Base-by-base conservation (phyloP, 1,139 yeast genomes). In the Yamadazyma triangularis region DNA sequence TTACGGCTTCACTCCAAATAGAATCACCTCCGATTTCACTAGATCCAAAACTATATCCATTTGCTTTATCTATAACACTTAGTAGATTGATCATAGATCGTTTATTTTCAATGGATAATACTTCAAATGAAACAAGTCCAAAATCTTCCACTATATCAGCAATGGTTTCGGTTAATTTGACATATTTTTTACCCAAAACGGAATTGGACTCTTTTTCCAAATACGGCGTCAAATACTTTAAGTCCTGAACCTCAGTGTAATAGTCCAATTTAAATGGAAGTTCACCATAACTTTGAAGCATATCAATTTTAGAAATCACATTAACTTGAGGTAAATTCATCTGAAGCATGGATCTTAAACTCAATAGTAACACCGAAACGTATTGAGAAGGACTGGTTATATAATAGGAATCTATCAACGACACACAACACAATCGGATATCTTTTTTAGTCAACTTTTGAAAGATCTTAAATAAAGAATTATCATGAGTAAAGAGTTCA, bases 1-100 rank as follows among this genome's bases (percentile, higher is more conserved):
- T 70, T 1, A 91, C 74, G 0, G 96, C 96, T 45, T 89, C 96
- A 11, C 89, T 84, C 98, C 98, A 93, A 3, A 91, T 79, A 0
- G 93, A 75, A 52, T 93, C 99, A 12, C 97, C 97, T 3, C 96
- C 96, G 10, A 89, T 70, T 45, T 93, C 99, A 21, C 88, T 83
- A 2, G 88, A 64, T 0, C 99, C 99, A 62, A 86, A 88, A 44
- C 85, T 73, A 52, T 93, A 93, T 0, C 99, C 99, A 44, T 81
- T 85, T 2, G 96, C 93, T 51, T 84, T 87, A 51, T 93, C 99
- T 10, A 93, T 76, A 1, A 77, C 66, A 11, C 83, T 71, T 32
- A 91, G 67, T 23, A 93, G 56, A 32, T 80, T 72, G 23, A 91
- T 88, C 98, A 93, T 91, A 22, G 93, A 79, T 41, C 79, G 77